Base-by-base conservation (phyloP, 225 moss, liverwort and hornwort species). In the Ulota crispa region DNA sequence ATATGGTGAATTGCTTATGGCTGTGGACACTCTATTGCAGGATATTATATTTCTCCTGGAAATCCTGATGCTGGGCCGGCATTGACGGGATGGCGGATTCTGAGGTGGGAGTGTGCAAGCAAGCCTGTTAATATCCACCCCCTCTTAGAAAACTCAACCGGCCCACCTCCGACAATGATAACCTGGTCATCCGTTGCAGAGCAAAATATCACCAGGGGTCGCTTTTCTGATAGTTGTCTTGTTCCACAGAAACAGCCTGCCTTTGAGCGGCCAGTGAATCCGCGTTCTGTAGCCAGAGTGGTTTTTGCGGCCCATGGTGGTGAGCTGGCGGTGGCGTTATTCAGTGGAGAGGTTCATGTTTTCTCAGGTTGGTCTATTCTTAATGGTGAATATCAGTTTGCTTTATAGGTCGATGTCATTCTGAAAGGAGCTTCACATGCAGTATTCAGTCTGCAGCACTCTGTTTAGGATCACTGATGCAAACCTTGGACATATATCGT, bases 1-100 rank as follows among this genome's bases (percentile, higher is more conserved):
- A 7, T 28, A 12, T 39, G 52, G 59, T 59, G 69, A 78, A 70
- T 64, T 75, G 53, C 72, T 19, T 68, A 36, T 62, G 68, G 19
- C 73, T 61, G 10, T 80, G 67, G 54, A 53, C 34, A 47, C 68
- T 77, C 16, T 77, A 67, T 82, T 76, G 72, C 92, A 99, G 99
- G 99, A 66, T 99, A 94, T 80, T 96, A 94, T 71, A 89, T 96
- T 54, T 93, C 96, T 70, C 99, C 99, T 43, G 93, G 94, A 68
- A 74, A 85, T 18, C 99, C 94, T 26, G 96, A 96, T 62, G 95
- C 92, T 23, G 94, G 96, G 30, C 94, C 96, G 27, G 82, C 88
- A 72, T 80, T 99, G 82, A 94, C 94, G 36, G 99, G 93, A 70
- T 96, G 99, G 99, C 93, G 92, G 73, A 92, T 91, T 80, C 88